Evolutionary conservation across 306 rosid species (phyloP), one percentile per base, ranked within the genome.

Genomic region (Biancaea sappan): DNA sequence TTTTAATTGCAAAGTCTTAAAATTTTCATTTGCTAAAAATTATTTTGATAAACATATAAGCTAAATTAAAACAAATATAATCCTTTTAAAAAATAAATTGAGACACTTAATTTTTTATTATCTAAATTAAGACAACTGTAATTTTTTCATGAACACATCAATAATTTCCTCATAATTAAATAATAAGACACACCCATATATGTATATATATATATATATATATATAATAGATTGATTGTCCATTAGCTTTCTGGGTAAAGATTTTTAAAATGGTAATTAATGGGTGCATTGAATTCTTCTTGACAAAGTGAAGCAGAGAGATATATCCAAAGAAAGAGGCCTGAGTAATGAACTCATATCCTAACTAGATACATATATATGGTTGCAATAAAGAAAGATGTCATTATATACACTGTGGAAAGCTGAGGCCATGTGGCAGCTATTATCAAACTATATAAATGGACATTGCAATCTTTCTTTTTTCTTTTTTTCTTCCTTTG

Each of bases 371-470:
- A 31, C 0, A 59, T 59, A 31, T 2, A 56, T 21, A 16, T 8
- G 32, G 15, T n/a, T 21, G 41, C 15, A 66, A 38, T 11, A 75
- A 69, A 73, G 52, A 26, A 60, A 70, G 40, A 38, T 5, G 41
- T 3, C 24, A 31, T 13, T 61, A 48, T 31, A 18, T 19, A 12
- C 31, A 9, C 48, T 70, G 65, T 37, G 43, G 70, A 77, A 64
- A 56, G 53, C 51, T 51, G 74, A 66, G 77, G 79, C 76, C 83
- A 82, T 77, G 84, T 82, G 79, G 83, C 52, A 70, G 71, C 81
- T 69, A 53, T 70, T n/a, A 69, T 74, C 31, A 74, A 41, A 60
- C 78, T 34, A 43, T 50, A 50, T 24, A 48, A 56, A 75, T 67
- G 66, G 72, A 67, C 82, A 78, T 71, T 74, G 40, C 77, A 75